Percentiles rank a stretch among this genome's conserved stretches.
Conservation (phyloP, 768 basidiomycete genomes). For the Hemileccinum rubropunctum region DNA sequence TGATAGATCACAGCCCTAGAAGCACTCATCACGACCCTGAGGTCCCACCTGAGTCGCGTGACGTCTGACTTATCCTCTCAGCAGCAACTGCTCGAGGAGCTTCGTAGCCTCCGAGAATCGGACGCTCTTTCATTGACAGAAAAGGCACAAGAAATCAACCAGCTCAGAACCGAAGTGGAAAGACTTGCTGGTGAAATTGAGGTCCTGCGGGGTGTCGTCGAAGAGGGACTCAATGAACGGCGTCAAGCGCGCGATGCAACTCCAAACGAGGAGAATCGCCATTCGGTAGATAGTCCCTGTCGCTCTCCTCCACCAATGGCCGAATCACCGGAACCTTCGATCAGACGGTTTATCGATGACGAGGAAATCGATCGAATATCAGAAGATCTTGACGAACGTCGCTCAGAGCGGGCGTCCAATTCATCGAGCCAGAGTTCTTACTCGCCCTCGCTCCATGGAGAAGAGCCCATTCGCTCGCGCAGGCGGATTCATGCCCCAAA, state of each 20-base stretch:
- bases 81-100: slow-evolving; percentile 62
- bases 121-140: slow-evolving; percentile 56
- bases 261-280: slow-evolving; percentile 4
- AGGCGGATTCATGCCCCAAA: slow-evolving; percentile 2
- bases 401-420: slow-evolving; percentile 45
- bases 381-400: slow-evolving; percentile 63
- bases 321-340: slow-evolving; percentile 7
- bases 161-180: slow-evolving; percentile 74
- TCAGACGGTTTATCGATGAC: slow-evolving; percentile 46
- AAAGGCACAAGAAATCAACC: slow-evolving; percentile 64
- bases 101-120: slow-evolving; percentile 59
- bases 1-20: slow-evolving; percentile 62
- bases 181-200: slow-evolving; percentile 82
- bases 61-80: slow-evolving; percentile 80
- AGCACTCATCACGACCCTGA: slow-evolving; percentile 69
- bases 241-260: slow-evolving; percentile 48
- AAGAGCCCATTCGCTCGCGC: background rate
- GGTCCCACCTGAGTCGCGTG: slow-evolving; percentile 71
- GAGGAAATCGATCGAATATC: slow-evolving; percentile 63
- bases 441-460: slow-evolving; percentile 2
- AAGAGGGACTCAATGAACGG: slow-evolving; percentile 79
- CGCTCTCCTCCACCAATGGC: background rate
- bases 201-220: slow-evolving; percentile 81
- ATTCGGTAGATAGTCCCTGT: background rate
- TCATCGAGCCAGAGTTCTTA: slow-evolving; percentile 22